Percentiles rank a stretch among this genome's conserved stretches.
phyloP scores from a whole-genome alignment of 805 yeast species.

The Candida tibetensis region DNA sequence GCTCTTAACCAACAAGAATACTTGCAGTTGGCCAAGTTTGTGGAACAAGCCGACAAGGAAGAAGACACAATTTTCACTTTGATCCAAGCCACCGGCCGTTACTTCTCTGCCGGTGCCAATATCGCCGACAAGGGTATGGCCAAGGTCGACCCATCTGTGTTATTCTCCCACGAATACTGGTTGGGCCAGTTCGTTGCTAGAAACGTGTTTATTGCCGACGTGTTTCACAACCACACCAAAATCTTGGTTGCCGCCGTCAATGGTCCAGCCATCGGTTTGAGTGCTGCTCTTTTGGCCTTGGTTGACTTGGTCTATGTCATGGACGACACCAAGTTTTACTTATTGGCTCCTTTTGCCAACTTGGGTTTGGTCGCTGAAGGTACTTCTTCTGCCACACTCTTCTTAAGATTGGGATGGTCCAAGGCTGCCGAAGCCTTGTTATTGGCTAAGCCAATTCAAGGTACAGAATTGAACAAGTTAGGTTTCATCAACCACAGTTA shows the following conservation, averaged over 20 bases:
- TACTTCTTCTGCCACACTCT: slow-evolving; percentile 64
- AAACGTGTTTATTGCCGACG: slow-evolving; percentile 65
- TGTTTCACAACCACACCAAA: slow-evolving; percentile 69
- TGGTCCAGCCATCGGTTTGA: slow-evolving; percentile 84
- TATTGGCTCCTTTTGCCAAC: slow-evolving; percentile 76
- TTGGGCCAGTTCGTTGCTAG: slow-evolving; percentile 61
- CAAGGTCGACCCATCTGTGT: slow-evolving; percentile 23
- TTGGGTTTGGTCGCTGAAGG: slow-evolving; percentile 86
- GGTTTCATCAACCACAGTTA: slow-evolving; percentile 66
- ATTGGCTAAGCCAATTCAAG: slow-evolving; percentile 62
- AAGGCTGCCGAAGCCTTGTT: slow-evolving; percentile 71
- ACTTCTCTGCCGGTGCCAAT: slow-evolving; percentile 85
- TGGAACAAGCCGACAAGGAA: slow-evolving; percentile 63
- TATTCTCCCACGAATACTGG: slow-evolving; percentile 46
- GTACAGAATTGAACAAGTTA: slow-evolving; percentile 50
- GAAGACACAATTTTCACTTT: slow-evolving; percentile 62
- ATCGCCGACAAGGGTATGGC: slow-evolving; percentile 41
- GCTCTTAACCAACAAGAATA: slow-evolving; percentile 68
- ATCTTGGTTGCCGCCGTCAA: slow-evolving; percentile 70
- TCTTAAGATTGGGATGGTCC: slow-evolving; percentile 68
- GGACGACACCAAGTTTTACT: slow-evolving; percentile 52
- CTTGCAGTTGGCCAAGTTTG: slow-evolving; percentile 52
- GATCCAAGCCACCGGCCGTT: slow-evolving; percentile 67
- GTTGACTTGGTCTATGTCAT: slow-evolving; percentile 74
- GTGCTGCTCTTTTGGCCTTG: slow-evolving; percentile 69